phyloP scores from a whole-genome alignment of 345 rosid species.

The Eucalyptus cloeziana region DNA sequence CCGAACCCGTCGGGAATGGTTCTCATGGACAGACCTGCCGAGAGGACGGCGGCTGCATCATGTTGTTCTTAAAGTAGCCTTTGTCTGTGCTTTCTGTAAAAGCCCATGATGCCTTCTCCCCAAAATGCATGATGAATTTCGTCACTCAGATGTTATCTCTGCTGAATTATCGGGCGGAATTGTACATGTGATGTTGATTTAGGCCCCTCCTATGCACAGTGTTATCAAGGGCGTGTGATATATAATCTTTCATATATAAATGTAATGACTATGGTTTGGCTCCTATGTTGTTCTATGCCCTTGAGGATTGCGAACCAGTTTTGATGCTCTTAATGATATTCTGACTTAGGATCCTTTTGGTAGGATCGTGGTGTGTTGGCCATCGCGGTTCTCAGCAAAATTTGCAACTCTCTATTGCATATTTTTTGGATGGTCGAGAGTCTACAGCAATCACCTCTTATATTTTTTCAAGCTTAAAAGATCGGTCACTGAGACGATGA shows the following conservation, averaged over 20 bases:
- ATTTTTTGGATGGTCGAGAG: not conserved
- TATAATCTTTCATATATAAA: not conserved
- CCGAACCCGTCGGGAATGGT: slow-evolving; percentile 86
- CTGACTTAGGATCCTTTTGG: not conserved
- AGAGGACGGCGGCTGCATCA: slow-evolving; percentile 55
- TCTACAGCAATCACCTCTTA: not conserved
- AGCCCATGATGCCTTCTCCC: not conserved
- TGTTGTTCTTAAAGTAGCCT: slow-evolving; percentile 49
- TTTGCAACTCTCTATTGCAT: not conserved
- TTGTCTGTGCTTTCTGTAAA: not conserved
- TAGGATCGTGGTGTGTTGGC: not conserved
- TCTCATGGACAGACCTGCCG: slow-evolving; percentile 69
- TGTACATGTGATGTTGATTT: not conserved
- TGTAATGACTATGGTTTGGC: not conserved
- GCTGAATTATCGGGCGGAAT: not conserved
- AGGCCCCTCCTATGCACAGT: not conserved
- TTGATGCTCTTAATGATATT: not conserved
- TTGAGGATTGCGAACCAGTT: not conserved
- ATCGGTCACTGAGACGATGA: too few relatives aligned
- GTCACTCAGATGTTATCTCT: not conserved
- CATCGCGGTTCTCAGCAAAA: not conserved
- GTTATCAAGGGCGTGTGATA: not conserved
- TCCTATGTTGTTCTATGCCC: not conserved
- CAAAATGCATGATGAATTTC: not conserved
- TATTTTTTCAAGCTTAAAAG: too few relatives aligned